Evolutionary conservation across 2,329 filamentous ascomycete genomes (phyloP), one percentile per base, ranked within the genome.

Genomic region (Fusarium gaditjirri): DNA sequence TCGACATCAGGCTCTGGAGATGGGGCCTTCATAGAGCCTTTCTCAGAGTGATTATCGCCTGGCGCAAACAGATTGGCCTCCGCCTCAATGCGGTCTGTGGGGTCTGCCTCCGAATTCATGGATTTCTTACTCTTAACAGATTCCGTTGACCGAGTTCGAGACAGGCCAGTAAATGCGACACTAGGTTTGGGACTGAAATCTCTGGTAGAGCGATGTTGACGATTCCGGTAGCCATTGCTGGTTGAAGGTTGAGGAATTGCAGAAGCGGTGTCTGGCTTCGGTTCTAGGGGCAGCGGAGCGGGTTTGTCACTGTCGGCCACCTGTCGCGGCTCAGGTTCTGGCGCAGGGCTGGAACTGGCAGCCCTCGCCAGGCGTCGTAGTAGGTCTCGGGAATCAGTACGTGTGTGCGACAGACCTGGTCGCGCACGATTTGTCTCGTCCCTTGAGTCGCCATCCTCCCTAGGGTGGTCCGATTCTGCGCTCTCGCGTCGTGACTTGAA

Each of bases 21-120:
- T 5, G 84, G 82, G 8, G 85, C 87, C 41, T 86, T 84, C 23
- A 85, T 79, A 8, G 88, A 89, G 2, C 87, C 87, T 46, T 81
- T 84, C 72, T 90, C 88, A 3, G 88, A 90, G 44, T 88, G 83
- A 66, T 86, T 87, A 36, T 89, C 87, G 21, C 79, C 74, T 1
- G 84, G 86, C 19, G 86, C 88, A 77, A 90, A 90, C 13, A 90
- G 82, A 53, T 84, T 85, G 80, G 86, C 84, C 78, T 90, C 88
- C 14, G 83, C 85, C 72, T 88, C 84, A 55, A 90, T 89, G 47
- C 88, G 86, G 71, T 87, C 87, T 2, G 84, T 86, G 8, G 88
- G 87, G 67, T 90, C 88, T 19, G 80, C 75, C 61, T 89, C 87
- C 1, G 87, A 89, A 64, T 83, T 80, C 75, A 83, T 78, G 39